A percentile compares a stretch with the other conserved stretches of the same genome.
phyloP scores from a whole-genome alignment of 139 green algal species.

The Yamagishiella unicocca region DNA sequence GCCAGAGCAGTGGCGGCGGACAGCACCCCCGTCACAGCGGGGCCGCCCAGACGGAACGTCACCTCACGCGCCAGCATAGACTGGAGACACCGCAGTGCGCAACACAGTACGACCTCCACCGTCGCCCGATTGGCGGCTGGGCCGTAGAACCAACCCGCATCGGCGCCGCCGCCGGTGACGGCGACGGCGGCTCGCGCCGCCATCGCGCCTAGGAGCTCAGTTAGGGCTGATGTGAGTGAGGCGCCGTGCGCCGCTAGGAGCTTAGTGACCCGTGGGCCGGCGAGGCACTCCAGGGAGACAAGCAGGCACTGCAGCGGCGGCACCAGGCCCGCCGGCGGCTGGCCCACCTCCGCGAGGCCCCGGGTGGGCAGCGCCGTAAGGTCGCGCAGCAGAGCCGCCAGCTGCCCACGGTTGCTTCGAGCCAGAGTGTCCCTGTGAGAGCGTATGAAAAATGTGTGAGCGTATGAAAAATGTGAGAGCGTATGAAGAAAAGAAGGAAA shows the following conservation, averaged over 20 bases:
- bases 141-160: neutral
- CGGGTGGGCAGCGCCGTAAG: neutral
- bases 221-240: neutral
- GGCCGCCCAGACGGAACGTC: neutral
- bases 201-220: neutral
- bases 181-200: neutral
- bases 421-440: neutral
- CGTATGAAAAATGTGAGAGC: too few relatives aligned
- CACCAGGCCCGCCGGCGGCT: neutral
- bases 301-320: slow-evolving; percentile 43
- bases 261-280: neutral
- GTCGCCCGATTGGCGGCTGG: neutral
- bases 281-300: slow-evolving; percentile 12
- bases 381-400: neutral
- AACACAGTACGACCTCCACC: neutral
- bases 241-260: neutral
- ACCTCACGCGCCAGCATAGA: slow-evolving; percentile 20
- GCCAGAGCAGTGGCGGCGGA: neutral
- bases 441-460: too few relatives aligned
- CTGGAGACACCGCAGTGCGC: slow-evolving; percentile 18
- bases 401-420: slow-evolving; percentile 7
- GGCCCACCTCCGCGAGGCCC: neutral
- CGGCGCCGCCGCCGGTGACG: neutral
- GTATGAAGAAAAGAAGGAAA: too few relatives aligned
- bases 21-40: neutral